These are phyloP conservation scores for Aureobasidium namibiae DNA, from an alignment of 2,329 filamentous ascomycete species.

Conservation along the genomic window DNA sequence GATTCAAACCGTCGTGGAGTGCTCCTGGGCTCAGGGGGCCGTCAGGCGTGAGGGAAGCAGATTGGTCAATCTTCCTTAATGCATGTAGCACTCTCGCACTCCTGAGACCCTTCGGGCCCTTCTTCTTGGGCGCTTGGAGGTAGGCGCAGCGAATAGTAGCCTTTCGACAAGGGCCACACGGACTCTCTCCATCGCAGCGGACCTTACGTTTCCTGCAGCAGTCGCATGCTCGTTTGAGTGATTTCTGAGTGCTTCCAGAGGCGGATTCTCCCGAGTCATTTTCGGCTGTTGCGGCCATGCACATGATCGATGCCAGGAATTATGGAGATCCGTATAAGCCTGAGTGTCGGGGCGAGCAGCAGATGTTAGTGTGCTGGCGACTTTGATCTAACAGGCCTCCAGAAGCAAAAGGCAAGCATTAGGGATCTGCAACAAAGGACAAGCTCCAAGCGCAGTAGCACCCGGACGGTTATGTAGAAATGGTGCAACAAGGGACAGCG, in stretches of 20 bases:
- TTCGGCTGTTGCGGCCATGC: constrained; percentile 10
- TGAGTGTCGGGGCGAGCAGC: background rate
- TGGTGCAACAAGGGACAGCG: constrained; percentile 1
- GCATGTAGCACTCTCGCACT: constrained; percentile 28
- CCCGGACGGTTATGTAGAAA: background rate
- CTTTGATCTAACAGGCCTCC: background rate
- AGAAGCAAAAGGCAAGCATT: background rate
- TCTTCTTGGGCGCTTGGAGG: constrained; percentile 29
- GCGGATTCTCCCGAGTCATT: constrained; percentile 10
- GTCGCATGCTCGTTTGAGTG: constrained; percentile 27
- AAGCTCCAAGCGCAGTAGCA: background rate
- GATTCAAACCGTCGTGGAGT: constrained; percentile 1
- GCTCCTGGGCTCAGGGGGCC: constrained; percentile 19
- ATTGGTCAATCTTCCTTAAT: constrained; percentile 26
- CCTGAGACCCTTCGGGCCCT: constrained; percentile 28
- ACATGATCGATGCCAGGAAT: background rate
- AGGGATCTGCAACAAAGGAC: constrained; percentile 2
- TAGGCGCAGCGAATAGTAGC: constrained; percentile 28
- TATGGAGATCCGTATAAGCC: background rate
- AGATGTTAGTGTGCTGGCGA: background rate
- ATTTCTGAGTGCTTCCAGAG: constrained; percentile 7
- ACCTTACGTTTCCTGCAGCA: constrained; percentile 31
- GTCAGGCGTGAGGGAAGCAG: constrained; percentile 19
- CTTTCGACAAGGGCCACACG: constrained; percentile 28
- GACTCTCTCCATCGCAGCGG: constrained; percentile 26